These are phyloP conservation scores for Wickerhamomyces sp. DNA, from an alignment of 1,139 yeast species.

Conservation along the genomic window DNA sequence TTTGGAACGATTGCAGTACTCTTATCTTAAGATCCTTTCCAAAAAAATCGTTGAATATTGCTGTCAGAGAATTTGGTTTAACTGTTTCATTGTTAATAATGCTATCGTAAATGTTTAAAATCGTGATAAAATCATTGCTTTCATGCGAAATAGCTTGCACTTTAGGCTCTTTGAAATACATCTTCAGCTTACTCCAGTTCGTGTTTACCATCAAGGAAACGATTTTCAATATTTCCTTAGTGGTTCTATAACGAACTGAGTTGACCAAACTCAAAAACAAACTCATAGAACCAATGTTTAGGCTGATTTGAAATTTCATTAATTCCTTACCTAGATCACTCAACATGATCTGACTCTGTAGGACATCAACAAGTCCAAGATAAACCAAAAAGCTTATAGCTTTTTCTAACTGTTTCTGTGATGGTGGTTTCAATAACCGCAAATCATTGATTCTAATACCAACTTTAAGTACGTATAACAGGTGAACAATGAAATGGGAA, in stretches of 20 bases:
- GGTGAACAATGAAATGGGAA: slow-evolving; percentile 3
- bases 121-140: not conserved
- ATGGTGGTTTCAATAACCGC: slow-evolving; percentile 11
- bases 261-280: not conserved
- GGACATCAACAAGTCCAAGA: slow-evolving; percentile 7
- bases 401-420: slow-evolving; percentile 1
- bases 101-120: slow-evolving; percentile 2
- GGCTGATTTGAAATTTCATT: not conserved
- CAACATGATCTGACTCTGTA: slow-evolving; percentile 1
- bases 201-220: not conserved
- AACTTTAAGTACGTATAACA: slow-evolving; percentile 5
- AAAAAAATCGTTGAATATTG: not conserved
- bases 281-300: not conserved
- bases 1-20: not conserved
- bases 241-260: not conserved
- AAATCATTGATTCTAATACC: slow-evolving; percentile 4
- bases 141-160: not conserved
- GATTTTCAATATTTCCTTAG: not conserved
- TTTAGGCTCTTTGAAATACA: slow-evolving; percentile 1
- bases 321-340: slow-evolving; percentile 6
- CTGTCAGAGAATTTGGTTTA: not conserved
- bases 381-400: slow-evolving; percentile 7
- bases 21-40: not conserved
- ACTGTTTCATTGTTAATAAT: not conserved
- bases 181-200: not conserved